Evolutionary conservation across 768 basidiomycete genomes (phyloP).

Genomic region (Hypholoma fasciculare): DNA sequence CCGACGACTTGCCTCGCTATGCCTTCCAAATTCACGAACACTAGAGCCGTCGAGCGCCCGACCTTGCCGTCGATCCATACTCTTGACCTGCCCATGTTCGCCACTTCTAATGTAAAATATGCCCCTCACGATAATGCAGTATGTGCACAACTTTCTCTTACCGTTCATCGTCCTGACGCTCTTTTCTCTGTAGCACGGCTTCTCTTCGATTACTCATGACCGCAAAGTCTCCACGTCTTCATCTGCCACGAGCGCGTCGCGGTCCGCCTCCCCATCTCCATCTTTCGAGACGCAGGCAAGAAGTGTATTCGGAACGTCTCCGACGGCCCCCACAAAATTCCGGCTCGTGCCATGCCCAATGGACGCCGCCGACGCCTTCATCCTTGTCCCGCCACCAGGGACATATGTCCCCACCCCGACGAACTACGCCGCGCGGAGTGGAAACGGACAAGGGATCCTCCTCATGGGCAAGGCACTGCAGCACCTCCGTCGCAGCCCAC

Average conservation of each 20-base stretch:
- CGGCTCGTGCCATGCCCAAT: slow-evolving; percentile 51
- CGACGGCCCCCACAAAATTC: slow-evolving; percentile 24
- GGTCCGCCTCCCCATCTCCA: slow-evolving; percentile 11
- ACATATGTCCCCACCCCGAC: neutral
- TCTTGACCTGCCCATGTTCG: slow-evolving; percentile 35
- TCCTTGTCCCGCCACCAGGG: slow-evolving; percentile 39
- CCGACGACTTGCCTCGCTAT: slow-evolving; percentile 7
- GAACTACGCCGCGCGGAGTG: slow-evolving; percentile 15
- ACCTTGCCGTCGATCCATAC: slow-evolving; percentile 54
- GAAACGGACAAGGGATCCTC: slow-evolving; percentile 35
- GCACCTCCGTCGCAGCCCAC: slow-evolving; percentile 10
- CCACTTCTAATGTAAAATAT: slow-evolving; percentile 23
- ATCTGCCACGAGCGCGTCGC: slow-evolving; percentile 15
- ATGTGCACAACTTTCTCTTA: neutral
- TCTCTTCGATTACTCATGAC: slow-evolving; percentile 15
- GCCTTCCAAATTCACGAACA: slow-evolving; percentile 11
- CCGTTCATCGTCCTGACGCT: neutral
- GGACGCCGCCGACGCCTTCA: slow-evolving; percentile 52
- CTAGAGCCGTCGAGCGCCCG: slow-evolving; percentile 32
- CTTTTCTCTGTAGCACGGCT: neutral
- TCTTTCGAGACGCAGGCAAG: neutral
- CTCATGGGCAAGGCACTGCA: slow-evolving; percentile 48
- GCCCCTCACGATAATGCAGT: slow-evolving; percentile 19
- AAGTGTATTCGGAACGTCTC: slow-evolving; percentile 4
- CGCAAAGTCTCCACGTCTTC: slow-evolving; percentile 35